Evolutionary conservation across 2,329 filamentous ascomycete species (phyloP).

Genomic region (Cladophialophora exuberans): DNA sequence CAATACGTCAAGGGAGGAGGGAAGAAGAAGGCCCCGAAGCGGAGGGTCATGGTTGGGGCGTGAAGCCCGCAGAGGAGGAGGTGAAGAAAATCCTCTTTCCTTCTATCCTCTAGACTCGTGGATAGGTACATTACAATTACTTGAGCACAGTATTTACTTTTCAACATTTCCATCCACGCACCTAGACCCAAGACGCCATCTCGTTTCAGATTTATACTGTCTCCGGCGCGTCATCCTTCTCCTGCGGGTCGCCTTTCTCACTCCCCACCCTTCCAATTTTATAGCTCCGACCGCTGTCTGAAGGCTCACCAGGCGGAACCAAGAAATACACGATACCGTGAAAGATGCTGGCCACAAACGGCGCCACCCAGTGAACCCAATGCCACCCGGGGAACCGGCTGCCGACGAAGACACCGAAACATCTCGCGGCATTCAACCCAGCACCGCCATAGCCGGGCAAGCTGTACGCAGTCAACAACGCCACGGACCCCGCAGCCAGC

Average conservation of each 20-base stretch:
- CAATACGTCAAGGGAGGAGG: constrained; percentile 48
- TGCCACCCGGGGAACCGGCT: constrained; percentile 42
- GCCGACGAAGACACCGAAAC: constrained; percentile 47
- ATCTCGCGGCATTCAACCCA: constrained; percentile 50
- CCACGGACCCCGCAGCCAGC: constrained; percentile 42
- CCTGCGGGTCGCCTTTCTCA: neutral
- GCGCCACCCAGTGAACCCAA: constrained; percentile 45
- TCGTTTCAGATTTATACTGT: no score
- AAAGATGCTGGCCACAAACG: constrained; percentile 37
- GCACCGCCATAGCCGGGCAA: constrained; percentile 49
- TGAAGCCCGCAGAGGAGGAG: neutral
- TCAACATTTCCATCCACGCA: neutral
- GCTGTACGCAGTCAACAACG: constrained; percentile 44
- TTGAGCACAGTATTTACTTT: no score
- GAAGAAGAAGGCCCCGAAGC: constrained; percentile 28
- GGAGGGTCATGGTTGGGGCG: constrained; percentile 26
- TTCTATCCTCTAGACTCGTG: neutral
- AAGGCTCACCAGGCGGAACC: constrained; percentile 29
- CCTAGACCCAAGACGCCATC: no score
- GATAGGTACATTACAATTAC: constrained; percentile 6
- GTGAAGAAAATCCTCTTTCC: no score
- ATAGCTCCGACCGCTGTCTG: neutral
- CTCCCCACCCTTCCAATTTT: neutral
- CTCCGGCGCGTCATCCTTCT: constrained; percentile 14
- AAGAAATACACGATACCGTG: constrained; percentile 40